Evolutionary conservation across 2,329 filamentous ascomycete genomes (phyloP), one percentile per base, ranked within the genome.

Genomic region (Ophiostoma himal-ulmi): DNA sequence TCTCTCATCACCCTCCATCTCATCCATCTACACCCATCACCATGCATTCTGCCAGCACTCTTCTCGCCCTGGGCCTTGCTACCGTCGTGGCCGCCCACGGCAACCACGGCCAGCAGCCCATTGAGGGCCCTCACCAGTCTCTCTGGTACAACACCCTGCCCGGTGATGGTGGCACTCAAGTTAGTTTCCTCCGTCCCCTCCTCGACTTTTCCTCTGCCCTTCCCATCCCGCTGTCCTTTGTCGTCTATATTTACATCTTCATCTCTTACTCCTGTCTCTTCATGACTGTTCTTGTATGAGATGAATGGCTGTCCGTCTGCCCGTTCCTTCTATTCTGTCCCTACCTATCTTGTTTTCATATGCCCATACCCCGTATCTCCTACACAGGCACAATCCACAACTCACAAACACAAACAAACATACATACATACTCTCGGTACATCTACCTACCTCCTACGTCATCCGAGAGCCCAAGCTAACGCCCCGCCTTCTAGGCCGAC

Each of bases 131-230:
- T 60, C 90, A 89, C 75, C 83, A 91, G 78, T 85, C 87, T 37
- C 78, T 95, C 65, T 96, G 92, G 92, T 96, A 94, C 79, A 94
- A 92, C 78, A 88, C 83, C 0, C 81, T 96, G 5, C 92, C 92
- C 3, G 92, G 92, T 48, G 92, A 95, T 79, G 92, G 92, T 36
- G 92, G 92, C 70, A 95, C 88, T 54, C 91, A 95, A 84, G 91
- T 68, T 68, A 52, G 67, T 60, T 17, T 67, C 65, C 37, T 67
- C n/a, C n/a, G 65, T 34, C 67, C 48, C 67, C 30, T 68, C 11
- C 48, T 68, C 39, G 41, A 54, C 52, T 68, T 52, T 17, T 60
- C 44, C 48, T 60, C 44, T 39, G n/a, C 48, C 44, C 48, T 68
- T 5, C 52, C 52, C 20, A 26, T 22, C 30, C 44, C 67, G 20